Evolutionary conservation across 768 basidiomycete species (phyloP).

Genomic region (Tylopilus balloui): DNA sequence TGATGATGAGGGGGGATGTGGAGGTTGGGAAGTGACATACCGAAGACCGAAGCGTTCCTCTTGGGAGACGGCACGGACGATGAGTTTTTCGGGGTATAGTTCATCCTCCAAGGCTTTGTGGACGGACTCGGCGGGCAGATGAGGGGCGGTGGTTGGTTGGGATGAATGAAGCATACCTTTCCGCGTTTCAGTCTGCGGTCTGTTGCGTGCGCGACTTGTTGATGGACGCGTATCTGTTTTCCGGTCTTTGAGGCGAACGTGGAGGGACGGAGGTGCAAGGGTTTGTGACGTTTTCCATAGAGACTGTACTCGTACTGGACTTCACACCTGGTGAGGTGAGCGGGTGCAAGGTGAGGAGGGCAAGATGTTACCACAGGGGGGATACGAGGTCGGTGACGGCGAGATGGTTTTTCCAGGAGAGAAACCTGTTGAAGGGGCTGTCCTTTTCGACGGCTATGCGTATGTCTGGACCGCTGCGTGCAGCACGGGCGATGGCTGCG

Average conservation of each 20-base stretch:
- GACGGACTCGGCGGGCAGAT: constrained; percentile 43
- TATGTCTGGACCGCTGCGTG: constrained; percentile 31
- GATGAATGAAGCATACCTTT: constrained; percentile 36
- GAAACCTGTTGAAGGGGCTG: constrained; percentile 41
- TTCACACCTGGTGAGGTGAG: constrained; percentile 57
- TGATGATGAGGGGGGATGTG: neutral
- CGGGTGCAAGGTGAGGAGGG: neutral
- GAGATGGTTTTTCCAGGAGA: constrained; percentile 39
- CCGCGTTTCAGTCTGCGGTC: constrained; percentile 53
- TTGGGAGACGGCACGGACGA: constrained; percentile 44
- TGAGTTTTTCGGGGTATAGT: constrained; percentile 52
- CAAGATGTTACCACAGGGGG: constrained; percentile 50
- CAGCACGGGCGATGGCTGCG: constrained; percentile 16
- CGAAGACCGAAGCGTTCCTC: constrained; percentile 81
- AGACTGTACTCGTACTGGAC: constrained; percentile 75
- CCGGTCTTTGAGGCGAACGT: constrained; percentile 55
- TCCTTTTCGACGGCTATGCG: constrained; percentile 28
- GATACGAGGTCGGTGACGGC: constrained; percentile 62
- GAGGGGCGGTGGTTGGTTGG: neutral
- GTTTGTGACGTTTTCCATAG: constrained; percentile 49
- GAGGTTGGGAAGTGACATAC: constrained; percentile 34
- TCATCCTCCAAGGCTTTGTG: constrained; percentile 78
- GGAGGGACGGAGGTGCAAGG: constrained; percentile 46
- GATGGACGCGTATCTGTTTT: constrained; percentile 53
- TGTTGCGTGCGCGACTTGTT: constrained; percentile 48